Evolutionary conservation across 192 early-diverging fungal genomes (phyloP), one percentile per base, ranked within the genome.

Genomic region (Haplosporangium gracile): DNA sequence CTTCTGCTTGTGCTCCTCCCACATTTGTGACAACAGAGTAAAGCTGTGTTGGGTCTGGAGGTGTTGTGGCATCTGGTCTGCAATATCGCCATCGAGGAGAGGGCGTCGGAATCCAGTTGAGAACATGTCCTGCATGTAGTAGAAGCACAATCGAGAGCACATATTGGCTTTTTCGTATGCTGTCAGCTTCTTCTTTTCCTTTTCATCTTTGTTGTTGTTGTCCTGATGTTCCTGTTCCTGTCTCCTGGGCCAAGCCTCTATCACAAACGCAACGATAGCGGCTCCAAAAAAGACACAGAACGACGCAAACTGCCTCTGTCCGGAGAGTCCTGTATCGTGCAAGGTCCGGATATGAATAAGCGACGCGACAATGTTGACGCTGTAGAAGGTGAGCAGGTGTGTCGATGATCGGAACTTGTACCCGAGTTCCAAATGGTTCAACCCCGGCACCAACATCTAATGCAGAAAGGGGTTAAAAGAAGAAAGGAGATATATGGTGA

Each of bases 211-310:
- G 4, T 6, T 60, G 3, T 70, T 49, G 4, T 6, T 60, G 3
- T 75, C 26, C 26, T 71, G 80, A 9, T 36, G 51, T 47, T 18
- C 47, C 20, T 8, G 24, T 38, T 51, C 0, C 1, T 40, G 55
- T 43, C 22, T 57, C n/a, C 81, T 75, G 0, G 82, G 82, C 82
- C 82, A 83, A 0, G 70, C 47, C 20, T 83, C 82, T 2, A 60
- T 34, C 22, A 83, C 43, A 32, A 83, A 75, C 40, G 72, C 76
- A 34, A 43, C n/a, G 16, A 70, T 11, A 24, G 69, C 26, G 15
- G 76, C 45, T 10, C 57, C 72, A 22, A 83, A 83, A 26, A 55
- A 83, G n/a, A 83, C 82, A 39, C 82, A 83, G 40, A 83, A 83
- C 11, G 76, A 68, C 9, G 55, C 40, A 43, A 83, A 83, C 47